Conservation (phyloP, 2,329 filamentous ascomycete genomes). For the Penicillium sp. region DNA sequence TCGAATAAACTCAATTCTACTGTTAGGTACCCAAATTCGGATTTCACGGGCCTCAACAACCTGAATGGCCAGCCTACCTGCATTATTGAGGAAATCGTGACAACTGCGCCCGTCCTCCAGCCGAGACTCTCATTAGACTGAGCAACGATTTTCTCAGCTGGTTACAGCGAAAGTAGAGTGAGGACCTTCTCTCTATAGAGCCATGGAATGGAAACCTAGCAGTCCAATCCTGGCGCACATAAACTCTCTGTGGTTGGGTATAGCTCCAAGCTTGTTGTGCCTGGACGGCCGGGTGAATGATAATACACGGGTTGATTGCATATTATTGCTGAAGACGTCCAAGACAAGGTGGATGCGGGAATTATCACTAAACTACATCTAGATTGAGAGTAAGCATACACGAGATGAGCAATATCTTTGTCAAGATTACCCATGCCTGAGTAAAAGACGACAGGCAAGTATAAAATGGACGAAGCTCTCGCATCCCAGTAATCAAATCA, state of each 20-base stretch:
- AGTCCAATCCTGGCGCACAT: background rate
- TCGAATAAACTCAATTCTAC: background rate
- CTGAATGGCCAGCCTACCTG: no score
- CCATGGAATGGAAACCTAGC: background rate
- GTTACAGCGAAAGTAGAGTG: no score
- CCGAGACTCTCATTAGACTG: no score
- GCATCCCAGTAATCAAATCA: background rate
- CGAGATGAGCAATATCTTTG: slow-evolving; percentile 10
- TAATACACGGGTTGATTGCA: background rate
- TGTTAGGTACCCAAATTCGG: no score
- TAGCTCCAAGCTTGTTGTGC: background rate
- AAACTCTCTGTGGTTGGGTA: background rate
- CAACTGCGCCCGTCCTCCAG: no score
- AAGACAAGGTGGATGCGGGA: background rate
- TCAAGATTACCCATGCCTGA: slow-evolving; percentile 8
- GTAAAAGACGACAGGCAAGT: background rate
- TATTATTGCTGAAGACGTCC: background rate
- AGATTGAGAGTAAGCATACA: background rate
- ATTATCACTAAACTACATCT: background rate
- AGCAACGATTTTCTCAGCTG: no score
- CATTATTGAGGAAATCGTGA: no score
- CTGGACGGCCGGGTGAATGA: background rate
- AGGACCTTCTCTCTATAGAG: no score
- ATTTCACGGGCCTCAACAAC: no score
- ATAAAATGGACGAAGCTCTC: background rate